Evolutionary conservation across 108 stramenopile genomes (phyloP).

Genomic region (Pseudonitzschia multiseries): DNA sequence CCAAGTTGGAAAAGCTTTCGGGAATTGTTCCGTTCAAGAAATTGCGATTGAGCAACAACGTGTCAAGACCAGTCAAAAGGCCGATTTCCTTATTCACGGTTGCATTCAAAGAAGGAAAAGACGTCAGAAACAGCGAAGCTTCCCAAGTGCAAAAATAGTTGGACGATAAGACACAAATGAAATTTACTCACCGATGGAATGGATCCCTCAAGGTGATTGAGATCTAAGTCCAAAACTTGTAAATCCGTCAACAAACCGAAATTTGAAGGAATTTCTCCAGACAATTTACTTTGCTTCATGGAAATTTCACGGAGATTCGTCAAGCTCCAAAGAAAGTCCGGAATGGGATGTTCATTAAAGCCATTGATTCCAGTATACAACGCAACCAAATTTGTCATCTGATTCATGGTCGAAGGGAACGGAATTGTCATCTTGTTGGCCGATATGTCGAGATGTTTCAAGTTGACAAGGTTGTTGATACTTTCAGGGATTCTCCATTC

Average conservation of each 20-base stretch:
- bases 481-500: constrained; percentile 46
- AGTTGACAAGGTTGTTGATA: constrained; percentile 23
- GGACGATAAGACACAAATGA: not conserved
- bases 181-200: constrained; percentile 13
- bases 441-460: constrained; percentile 39
- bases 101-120: constrained; percentile 12
- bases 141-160: not conserved
- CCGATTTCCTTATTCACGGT: constrained; percentile 11
- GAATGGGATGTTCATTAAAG: constrained; percentile 27
- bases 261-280: constrained; percentile 31
- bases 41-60: constrained; percentile 34
- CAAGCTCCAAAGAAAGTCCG: constrained; percentile 24
- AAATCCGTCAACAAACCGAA: constrained; percentile 27
- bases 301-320: constrained; percentile 34
- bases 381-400: constrained; percentile 27
- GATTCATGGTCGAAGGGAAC: constrained; percentile 24
- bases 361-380: constrained; percentile 31
- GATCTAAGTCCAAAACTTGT: constrained; percentile 33
- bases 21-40: constrained; percentile 28
- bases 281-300: constrained; percentile 28
- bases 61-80: constrained; percentile 14
- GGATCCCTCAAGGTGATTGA: constrained; percentile 2
- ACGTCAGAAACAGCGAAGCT: constrained; percentile 1
- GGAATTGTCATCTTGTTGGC: constrained; percentile 23
- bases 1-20: constrained; percentile 12